Evolutionary conservation across 306 rosid genomes (phyloP).

Genomic region (Vigna radiata): DNA sequence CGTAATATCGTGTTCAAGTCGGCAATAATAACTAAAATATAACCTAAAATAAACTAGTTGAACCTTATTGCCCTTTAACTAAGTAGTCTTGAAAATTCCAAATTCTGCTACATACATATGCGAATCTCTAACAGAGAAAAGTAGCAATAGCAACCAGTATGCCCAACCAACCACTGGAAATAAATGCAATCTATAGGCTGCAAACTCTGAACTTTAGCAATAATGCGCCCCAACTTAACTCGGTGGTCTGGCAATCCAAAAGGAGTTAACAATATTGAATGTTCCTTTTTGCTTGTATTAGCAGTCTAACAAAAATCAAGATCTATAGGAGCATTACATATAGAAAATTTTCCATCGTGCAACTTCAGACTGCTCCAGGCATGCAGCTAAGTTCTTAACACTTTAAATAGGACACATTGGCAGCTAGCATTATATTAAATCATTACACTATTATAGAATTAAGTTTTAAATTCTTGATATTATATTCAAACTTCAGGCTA

Average conservation of each 20-base stretch:
- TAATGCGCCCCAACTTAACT: conserved; percentile 43
- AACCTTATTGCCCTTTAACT: conserved; percentile 27
- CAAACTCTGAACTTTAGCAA: conserved; percentile 28
- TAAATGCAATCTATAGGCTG: conserved; percentile 43
- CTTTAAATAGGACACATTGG: conserved; percentile 26
- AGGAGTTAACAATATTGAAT: conserved; percentile 20
- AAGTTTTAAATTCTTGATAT: conserved; percentile 21
- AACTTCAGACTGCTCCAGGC: conserved; percentile 40
- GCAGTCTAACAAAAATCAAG: conserved; percentile 24
- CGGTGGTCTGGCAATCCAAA: conserved; percentile 24
- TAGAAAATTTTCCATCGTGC: conserved; percentile 38
- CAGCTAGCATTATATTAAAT: conserved; percentile 29
- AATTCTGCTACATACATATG: conserved; percentile 12
- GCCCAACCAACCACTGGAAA: conserved; percentile 28
- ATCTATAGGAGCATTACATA: conserved; percentile 33
- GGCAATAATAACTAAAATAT: conserved; percentile 25
- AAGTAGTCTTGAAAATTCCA: conserved; percentile 30
- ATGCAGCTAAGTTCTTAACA: conserved; percentile 13
- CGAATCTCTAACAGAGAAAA: conserved; percentile 29
- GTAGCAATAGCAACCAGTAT: conserved; percentile 6
- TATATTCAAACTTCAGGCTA: conserved; percentile 28
- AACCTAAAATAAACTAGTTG: conserved; percentile 28
- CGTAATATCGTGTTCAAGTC: conserved; percentile 29
- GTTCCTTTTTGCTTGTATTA: conserved; percentile 30
- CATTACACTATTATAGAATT: conserved; percentile 1